Conservation (phyloP, 1,284 basidiomycete species). For the Rhodotorula sp. region DNA sequence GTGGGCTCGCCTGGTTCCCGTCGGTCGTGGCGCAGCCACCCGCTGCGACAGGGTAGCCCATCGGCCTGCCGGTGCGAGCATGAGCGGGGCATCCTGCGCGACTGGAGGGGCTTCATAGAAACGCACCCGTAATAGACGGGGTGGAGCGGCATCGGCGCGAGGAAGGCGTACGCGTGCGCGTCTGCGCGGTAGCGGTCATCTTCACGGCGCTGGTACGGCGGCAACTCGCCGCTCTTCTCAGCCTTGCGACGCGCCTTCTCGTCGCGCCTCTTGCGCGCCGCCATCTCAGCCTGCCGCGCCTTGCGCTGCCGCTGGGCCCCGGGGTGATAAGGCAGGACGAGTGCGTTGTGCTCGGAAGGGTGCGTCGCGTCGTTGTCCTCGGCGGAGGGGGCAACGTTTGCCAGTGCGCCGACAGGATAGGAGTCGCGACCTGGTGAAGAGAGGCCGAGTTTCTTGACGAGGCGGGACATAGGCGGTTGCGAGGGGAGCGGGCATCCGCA, state of each 20-base stretch:
- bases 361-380: conserved; percentile 37
- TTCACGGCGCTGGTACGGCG: neutral
- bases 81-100: too few relatives aligned
- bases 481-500: conserved; percentile 44
- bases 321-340: conserved; percentile 25
- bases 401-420: neutral
- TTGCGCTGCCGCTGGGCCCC: neutral
- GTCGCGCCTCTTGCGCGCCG: neutral
- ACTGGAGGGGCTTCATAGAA: neutral
- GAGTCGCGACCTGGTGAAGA: neutral
- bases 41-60: neutral
- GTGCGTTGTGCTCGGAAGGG: conserved; percentile 44
- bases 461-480: conserved; percentile 5
- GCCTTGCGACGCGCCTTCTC: neutral
- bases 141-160: neutral
- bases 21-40: neutral
- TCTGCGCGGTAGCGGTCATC: neutral
- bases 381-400: neutral
- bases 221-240: neutral
- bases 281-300: conserved; percentile 7
- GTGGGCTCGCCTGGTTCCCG: neutral
- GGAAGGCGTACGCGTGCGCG: neutral
- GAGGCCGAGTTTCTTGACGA: neutral
- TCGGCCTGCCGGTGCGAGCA: neutral
- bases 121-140: conserved; percentile 1